A percentile compares a stretch with the other conserved stretches of the same genome.
Conservation (phyloP, 2,329 filamentous ascomycete species). For the Penicillium rolfsii region DNA sequence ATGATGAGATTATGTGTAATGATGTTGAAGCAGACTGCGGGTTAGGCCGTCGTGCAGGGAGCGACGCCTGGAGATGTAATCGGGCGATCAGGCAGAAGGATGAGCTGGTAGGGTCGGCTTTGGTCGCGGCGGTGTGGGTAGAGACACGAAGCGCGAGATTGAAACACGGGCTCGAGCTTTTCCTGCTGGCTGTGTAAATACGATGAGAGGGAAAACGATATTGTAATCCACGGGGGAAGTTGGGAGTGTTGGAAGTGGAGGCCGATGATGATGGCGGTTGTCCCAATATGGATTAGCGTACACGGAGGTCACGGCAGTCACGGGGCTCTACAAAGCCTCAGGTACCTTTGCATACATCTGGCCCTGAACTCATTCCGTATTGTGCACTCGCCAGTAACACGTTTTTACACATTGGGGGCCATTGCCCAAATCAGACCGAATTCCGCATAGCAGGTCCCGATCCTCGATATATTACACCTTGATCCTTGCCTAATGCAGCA, state of each 20-base stretch:
- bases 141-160: conserved; percentile 26
- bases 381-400: background rate
- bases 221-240: conserved; percentile 11
- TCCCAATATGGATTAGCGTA: conserved; percentile 33
- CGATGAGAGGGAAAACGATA: conserved; percentile 8
- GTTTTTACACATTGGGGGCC: background rate
- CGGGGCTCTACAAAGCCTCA: conserved; percentile 26
- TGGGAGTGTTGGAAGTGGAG: conserved; percentile 22
- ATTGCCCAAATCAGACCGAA: background rate
- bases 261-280: conserved; percentile 33
- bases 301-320: conserved; percentile 29
- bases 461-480: background rate
- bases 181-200: background rate
- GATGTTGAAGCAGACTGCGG: conserved; percentile 10
- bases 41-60: conserved; percentile 38
- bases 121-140: conserved; percentile 22
- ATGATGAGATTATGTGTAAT: conserved; percentile 5
- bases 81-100: conserved; percentile 31
- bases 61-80: conserved; percentile 27
- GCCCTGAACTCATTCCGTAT: background rate
- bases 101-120: conserved; percentile 31
- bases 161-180: conserved; percentile 22
- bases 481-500: background rate
- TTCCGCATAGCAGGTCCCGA: no score
- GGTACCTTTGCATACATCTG: background rate